These are phyloP conservation scores for Ceratobasidium sp. DNA, from an alignment of 1,284 basidiomycete species.

Conservation along the genomic window DNA sequence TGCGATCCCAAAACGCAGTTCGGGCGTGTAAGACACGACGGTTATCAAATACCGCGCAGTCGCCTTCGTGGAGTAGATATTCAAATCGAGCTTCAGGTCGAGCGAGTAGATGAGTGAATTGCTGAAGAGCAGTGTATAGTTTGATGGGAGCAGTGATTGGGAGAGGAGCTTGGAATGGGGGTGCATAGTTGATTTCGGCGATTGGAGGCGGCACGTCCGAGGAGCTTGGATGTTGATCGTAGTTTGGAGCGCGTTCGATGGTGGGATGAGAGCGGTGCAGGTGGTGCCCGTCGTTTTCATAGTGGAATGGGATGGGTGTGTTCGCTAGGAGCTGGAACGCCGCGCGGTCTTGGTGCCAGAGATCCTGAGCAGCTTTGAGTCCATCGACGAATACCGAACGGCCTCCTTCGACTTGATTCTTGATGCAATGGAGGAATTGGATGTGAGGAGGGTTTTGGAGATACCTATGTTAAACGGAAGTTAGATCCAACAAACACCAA, in stretches of 20 bases:
- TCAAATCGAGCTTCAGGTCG: constrained; percentile 70
- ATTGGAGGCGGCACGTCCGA: constrained; percentile 58
- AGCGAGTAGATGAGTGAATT: constrained; percentile 76
- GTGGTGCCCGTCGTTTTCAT: constrained; percentile 91
- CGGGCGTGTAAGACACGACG: constrained; percentile 90
- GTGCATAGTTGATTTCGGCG: constrained; percentile 89
- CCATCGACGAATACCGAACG: constrained; percentile 92
- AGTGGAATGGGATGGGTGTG: constrained; percentile 87
- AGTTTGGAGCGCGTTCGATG: constrained; percentile 71
- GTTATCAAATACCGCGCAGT: constrained; percentile 94
- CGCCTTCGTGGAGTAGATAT: constrained; percentile 84
- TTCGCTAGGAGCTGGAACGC: constrained; percentile 74
- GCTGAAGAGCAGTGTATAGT: constrained; percentile 77
- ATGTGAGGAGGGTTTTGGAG: constrained; percentile 91
- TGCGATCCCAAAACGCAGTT: constrained; percentile 73
- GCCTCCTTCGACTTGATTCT: constrained; percentile 86
- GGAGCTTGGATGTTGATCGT: constrained; percentile 44
- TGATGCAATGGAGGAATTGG: constrained; percentile 91
- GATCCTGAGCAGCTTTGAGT: constrained; percentile 72
- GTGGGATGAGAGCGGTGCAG: constrained; percentile 85
- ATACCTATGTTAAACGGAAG: constrained; percentile 69
- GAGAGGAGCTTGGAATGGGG: constrained; percentile 93
- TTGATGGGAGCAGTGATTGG: constrained; percentile 64
- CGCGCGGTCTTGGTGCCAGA: constrained; percentile 67
- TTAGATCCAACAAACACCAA: not conserved